Percentiles rank a stretch among this genome's conserved stretches.
These are phyloP conservation scores for Rhizopogon vesiculosus DNA, from an alignment of 768 basidiomycete species.

Conservation along the genomic window DNA sequence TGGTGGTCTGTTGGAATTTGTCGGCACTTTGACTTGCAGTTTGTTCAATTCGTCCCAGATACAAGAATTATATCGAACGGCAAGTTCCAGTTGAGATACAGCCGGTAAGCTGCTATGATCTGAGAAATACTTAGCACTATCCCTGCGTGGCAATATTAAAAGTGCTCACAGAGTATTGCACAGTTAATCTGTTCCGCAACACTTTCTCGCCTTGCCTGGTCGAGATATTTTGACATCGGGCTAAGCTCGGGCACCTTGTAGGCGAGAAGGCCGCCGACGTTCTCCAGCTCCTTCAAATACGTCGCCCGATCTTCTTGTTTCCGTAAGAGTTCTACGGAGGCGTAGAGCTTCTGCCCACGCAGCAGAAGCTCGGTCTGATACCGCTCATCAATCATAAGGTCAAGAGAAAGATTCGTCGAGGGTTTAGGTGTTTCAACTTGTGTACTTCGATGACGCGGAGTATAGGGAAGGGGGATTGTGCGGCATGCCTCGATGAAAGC, in stretches of 20 bases:
- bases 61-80: constrained; percentile 59
- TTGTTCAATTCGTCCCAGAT: constrained; percentile 58
- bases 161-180: constrained; percentile 73
- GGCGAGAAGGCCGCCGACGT: constrained; percentile 77
- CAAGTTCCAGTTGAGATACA: constrained; percentile 59
- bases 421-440: constrained; percentile 6
- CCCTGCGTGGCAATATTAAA: background rate
- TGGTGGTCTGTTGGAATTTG: constrained; percentile 27
- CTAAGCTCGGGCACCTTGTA: constrained; percentile 79
- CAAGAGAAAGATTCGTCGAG: constrained; percentile 14
- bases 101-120: constrained; percentile 48
- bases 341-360: constrained; percentile 64
- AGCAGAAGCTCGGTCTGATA: constrained; percentile 46
- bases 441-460: constrained; percentile 12
- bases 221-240: constrained; percentile 69
- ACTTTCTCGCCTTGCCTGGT: constrained; percentile 69
- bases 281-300: constrained; percentile 67
- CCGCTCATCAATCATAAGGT: constrained; percentile 27
- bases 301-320: constrained; percentile 50
- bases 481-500: constrained; percentile 85
- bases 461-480: constrained; percentile 56
- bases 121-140: constrained; percentile 19
- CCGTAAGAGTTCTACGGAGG: constrained; percentile 51
- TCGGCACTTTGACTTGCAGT: constrained; percentile 39
- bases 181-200: constrained; percentile 87